These are phyloP conservation scores for Austroboletus eburneus DNA, from an alignment of 768 basidiomycete species.

Conservation along the genomic window DNA sequence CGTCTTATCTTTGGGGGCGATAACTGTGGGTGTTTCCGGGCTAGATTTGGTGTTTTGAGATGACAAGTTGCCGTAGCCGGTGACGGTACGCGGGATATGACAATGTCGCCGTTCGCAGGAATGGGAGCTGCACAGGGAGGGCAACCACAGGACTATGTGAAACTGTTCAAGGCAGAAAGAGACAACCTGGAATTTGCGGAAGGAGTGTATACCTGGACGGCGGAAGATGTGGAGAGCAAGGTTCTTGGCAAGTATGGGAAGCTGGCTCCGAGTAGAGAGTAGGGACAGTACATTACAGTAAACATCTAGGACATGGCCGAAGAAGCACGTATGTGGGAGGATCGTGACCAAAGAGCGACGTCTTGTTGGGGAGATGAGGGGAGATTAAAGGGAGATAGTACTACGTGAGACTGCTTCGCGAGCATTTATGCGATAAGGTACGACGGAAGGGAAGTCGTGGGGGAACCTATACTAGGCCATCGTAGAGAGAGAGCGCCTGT, in stretches of 20 bases:
- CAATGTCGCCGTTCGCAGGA: slow-evolving; percentile 61
- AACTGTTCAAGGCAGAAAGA: slow-evolving; percentile 85
- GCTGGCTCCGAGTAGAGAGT: slow-evolving; percentile 32
- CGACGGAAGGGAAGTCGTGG: slow-evolving; percentile 1
- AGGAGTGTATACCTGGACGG: slow-evolving; percentile 80
- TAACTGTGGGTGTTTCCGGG: slow-evolving; percentile 56
- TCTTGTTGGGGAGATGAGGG: slow-evolving; percentile 7
- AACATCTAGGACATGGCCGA: slow-evolving; percentile 22
- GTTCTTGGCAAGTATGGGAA: slow-evolving; percentile 78
- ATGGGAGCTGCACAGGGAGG: slow-evolving; percentile 43
- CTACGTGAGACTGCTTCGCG: slow-evolving; percentile 18
- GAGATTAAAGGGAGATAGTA: slow-evolving; percentile 27
- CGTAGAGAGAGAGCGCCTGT: slow-evolving; percentile 87
- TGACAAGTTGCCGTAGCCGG: slow-evolving; percentile 49
- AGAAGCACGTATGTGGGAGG: slow-evolving; percentile 23
- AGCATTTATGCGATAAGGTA: slow-evolving; percentile 24
- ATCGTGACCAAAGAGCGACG: slow-evolving; percentile 17
- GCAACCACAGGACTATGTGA: slow-evolving; percentile 80
- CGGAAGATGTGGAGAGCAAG: slow-evolving; percentile 73
- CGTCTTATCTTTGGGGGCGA: slow-evolving; percentile 88
- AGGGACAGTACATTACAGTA: slow-evolving; percentile 20
- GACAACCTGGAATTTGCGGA: slow-evolving; percentile 93
- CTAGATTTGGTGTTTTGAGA: slow-evolving; percentile 6
- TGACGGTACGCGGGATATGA: slow-evolving; percentile 73
- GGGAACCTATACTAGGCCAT: slow-evolving; percentile 74